Conservation (phyloP, 345 rosid genomes). For the Gossypium sturtianum region DNA sequence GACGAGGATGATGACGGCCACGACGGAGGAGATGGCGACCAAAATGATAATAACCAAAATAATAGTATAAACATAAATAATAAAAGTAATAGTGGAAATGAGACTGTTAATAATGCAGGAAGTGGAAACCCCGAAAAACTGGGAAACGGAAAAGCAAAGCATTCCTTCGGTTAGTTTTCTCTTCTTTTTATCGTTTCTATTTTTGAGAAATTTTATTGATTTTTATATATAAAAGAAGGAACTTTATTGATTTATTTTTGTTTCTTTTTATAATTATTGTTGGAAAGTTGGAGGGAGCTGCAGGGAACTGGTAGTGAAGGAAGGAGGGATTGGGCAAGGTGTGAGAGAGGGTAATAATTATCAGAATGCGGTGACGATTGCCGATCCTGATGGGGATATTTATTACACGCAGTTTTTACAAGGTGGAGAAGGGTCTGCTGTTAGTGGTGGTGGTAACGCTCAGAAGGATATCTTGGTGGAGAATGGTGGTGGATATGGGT, state of each 20-base stretch:
- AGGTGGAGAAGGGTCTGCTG: conserved; percentile 37
- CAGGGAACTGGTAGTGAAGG: conserved; percentile 44
- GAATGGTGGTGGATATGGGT: conserved; percentile 51
- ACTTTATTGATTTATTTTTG: background rate
- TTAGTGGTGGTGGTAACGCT: conserved; percentile 33
- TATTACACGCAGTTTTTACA: conserved; percentile 47
- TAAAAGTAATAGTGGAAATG: conserved; percentile 14
- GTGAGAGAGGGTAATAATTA: conserved; percentile 20
- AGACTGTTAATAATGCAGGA: conserved; percentile 15
- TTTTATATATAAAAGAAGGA: background rate
- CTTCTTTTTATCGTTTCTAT: no score
- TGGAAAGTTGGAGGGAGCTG: conserved; percentile 16
- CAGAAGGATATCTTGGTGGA: conserved; percentile 50
- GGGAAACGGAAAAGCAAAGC: conserved; percentile 42
- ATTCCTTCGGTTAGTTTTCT: conserved; percentile 26
- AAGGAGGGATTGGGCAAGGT: conserved; percentile 32
- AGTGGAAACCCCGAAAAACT: conserved; percentile 17
- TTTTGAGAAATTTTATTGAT: background rate
- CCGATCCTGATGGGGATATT: conserved; percentile 48
- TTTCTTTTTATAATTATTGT: background rate
- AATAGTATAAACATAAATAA: conserved; percentile 16
- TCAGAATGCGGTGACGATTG: conserved; percentile 36
- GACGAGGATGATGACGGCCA: conserved; percentile 37
- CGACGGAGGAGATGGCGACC: conserved; percentile 17
- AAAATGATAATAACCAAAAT: conserved; percentile 8